These are phyloP conservation scores for Penicillium thymicola DNA, from an alignment of 2,329 filamentous ascomycete genomes.

Conservation along the genomic window DNA sequence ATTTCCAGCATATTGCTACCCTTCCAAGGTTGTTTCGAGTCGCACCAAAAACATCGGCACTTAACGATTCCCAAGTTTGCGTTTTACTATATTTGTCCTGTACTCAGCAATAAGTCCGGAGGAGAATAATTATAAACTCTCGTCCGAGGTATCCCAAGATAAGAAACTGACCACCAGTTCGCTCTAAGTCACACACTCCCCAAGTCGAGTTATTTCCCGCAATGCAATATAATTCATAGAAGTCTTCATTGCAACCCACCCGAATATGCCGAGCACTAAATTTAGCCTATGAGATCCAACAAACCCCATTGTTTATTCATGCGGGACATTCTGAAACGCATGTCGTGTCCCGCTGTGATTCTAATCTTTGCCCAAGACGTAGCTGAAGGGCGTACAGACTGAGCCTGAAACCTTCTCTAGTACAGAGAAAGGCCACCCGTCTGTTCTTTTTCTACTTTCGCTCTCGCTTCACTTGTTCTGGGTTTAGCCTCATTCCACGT, in stretches of 20 bases:
- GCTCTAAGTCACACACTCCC: neutral
- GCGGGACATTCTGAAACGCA: constrained; percentile 12
- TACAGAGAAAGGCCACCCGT: neutral
- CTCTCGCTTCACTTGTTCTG: neutral
- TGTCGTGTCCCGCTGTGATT: constrained; percentile 1
- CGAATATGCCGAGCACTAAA: neutral
- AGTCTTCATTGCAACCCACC: neutral
- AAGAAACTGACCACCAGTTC: constrained; percentile 1
- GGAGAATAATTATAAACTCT: neutral
- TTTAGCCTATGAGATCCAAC: neutral
- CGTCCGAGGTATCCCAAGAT: neutral
- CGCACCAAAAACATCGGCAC: constrained; percentile 1
- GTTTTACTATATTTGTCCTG: neutral
- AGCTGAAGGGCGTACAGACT: constrained; percentile 3
- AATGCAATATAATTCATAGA: neutral
- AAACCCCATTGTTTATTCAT: constrained; percentile 6
- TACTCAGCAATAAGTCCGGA: neutral
- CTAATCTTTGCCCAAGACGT: neutral
- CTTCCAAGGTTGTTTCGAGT: neutral
- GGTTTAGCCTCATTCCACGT: constrained; percentile 17
- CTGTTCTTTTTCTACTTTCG: neutral
- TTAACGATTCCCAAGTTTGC: neutral
- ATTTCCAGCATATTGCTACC: neutral
- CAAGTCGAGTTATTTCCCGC: neutral
- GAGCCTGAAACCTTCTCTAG: constrained; percentile 6